Base-by-base conservation (phyloP, 164 flowering plant species). In the Magnolia sinica region DNA sequence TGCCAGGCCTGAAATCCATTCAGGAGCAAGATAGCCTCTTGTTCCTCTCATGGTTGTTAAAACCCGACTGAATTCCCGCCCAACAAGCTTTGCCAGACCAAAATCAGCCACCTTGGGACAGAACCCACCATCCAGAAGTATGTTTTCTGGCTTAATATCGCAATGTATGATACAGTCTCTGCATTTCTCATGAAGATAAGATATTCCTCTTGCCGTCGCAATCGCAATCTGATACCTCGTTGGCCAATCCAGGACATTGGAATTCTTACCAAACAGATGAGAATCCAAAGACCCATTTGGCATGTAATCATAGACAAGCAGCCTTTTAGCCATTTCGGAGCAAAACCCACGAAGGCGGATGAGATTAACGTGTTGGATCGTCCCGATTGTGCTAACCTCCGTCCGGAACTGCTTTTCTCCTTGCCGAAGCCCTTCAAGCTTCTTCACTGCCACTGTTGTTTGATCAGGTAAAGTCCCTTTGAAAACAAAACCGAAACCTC, bases 401-500 rank as follows among this genome's bases (percentile, higher is more conserved):
- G 85, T 37, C 29, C 89, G 77, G 73, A 89, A 89, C 72, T 89
- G 88, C 81, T 88, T 89, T 81, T 88, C 91, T 73, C 89, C 89
- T 78, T 88, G 92, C 52, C 82, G 76, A 9, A 23, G 61, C 87
- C 78, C 23, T 77, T 87, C 86, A 16, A 89, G 91, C 81, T 83
- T 86, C 82, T 89, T 89, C 76, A 88, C 88, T 16, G 91, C 92
- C 64, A 88, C 74, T 45, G 74, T 79, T 72, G 83, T 73, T 20
- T 86, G 83, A 78, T 89, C 87, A 2, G 85, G 80, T 76, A 89
- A 68, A 3, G 71, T 69, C 51, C 90, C 90, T 72, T 87, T 89
- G 81, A 86, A 89, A n/a, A 89, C 92, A 49, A 90, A 87, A 73
- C 92, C 90, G 72, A 88, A 89, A 20, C 89, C 87, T 66, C 92